Conservation (phyloP, 2,329 filamentous ascomycete species). For the Penicillium thymicola region DNA sequence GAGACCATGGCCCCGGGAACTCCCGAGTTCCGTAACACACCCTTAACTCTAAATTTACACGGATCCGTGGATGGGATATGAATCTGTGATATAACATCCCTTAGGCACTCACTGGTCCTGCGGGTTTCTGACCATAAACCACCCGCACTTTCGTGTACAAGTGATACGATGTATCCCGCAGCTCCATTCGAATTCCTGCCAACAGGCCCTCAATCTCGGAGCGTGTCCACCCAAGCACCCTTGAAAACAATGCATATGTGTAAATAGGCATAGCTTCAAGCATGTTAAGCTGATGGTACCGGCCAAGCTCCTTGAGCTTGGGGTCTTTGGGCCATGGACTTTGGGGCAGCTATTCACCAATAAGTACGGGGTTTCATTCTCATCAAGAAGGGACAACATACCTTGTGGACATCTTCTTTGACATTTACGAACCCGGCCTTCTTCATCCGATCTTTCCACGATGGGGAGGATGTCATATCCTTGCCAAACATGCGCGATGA, state of each 20-base stretch:
- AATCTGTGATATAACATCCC: not conserved
- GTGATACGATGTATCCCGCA: slow-evolving; percentile 37
- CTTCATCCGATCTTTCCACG: slow-evolving; percentile 44
- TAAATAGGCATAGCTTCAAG: slow-evolving; percentile 36
- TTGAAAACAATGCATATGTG: slow-evolving; percentile 39
- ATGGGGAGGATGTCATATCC: slow-evolving; percentile 28
- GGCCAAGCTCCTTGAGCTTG: slow-evolving; percentile 53
- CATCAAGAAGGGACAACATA: slow-evolving; percentile 3
- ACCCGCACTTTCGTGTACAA: slow-evolving; percentile 34
- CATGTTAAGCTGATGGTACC: slow-evolving; percentile 36
- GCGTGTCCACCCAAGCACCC: slow-evolving; percentile 37
- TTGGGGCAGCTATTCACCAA: slow-evolving; percentile 43
- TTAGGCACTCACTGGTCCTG: not conserved
- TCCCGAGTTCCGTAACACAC: not conserved
- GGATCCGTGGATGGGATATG: not conserved
- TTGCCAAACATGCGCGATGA: slow-evolving; percentile 34
- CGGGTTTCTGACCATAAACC: slow-evolving; percentile 30
- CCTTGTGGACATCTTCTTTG: slow-evolving; percentile 46
- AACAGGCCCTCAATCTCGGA: slow-evolving; percentile 40
- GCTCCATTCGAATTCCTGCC: slow-evolving; percentile 38
- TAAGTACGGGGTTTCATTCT: not conserved
- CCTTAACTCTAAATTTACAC: not conserved
- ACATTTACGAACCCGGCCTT: slow-evolving; percentile 56
- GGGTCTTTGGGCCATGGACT: slow-evolving; percentile 53
- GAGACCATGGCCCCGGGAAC: not conserved